phyloP scores from a whole-genome alignment of 176 grass and related monocot genomes.

The Ensete ventricosum region DNA sequence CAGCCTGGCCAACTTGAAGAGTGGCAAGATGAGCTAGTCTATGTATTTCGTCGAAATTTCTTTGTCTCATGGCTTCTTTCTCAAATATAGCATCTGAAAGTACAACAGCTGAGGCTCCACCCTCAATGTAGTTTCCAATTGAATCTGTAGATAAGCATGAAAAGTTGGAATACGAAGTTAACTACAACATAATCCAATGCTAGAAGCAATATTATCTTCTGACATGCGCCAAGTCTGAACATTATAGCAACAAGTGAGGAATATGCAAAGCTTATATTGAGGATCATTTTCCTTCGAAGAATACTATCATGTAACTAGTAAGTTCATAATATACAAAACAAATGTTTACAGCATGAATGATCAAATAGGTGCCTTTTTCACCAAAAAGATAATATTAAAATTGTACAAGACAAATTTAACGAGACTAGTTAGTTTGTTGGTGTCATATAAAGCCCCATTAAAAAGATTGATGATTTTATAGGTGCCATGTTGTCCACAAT shows the following conservation, averaged over 20 bases:
- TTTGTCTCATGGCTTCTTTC: conserved; percentile 46
- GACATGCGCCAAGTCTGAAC: background rate
- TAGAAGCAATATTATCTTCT: background rate
- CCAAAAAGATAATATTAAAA: too few relatives aligned
- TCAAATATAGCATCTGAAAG: conserved; percentile 85
- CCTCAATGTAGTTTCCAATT: conserved; percentile 42
- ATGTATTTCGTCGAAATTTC: conserved; percentile 48
- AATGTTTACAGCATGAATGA: too few relatives aligned
- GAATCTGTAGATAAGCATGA: conserved; percentile 33
- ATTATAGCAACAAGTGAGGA: background rate
- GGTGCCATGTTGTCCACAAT: too few relatives aligned
- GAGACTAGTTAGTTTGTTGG: too few relatives aligned
- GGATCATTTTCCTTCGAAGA: too few relatives aligned
- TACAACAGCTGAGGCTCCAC: conserved; percentile 65
- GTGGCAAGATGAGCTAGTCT: conserved; percentile 46
- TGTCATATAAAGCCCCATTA: too few relatives aligned
- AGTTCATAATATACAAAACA: too few relatives aligned
- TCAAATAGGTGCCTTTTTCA: too few relatives aligned
- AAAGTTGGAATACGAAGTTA: background rate
- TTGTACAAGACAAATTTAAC: too few relatives aligned
- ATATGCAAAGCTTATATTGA: too few relatives aligned
- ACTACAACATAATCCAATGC: background rate
- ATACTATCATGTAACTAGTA: too few relatives aligned
- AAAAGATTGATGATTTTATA: too few relatives aligned
- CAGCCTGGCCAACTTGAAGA: conserved; percentile 24